Evolutionary conservation across 2,329 filamentous ascomycete species (phyloP), one percentile per base, ranked within the genome.

Genomic region (Ophiostoma novo-ulmi): DNA sequence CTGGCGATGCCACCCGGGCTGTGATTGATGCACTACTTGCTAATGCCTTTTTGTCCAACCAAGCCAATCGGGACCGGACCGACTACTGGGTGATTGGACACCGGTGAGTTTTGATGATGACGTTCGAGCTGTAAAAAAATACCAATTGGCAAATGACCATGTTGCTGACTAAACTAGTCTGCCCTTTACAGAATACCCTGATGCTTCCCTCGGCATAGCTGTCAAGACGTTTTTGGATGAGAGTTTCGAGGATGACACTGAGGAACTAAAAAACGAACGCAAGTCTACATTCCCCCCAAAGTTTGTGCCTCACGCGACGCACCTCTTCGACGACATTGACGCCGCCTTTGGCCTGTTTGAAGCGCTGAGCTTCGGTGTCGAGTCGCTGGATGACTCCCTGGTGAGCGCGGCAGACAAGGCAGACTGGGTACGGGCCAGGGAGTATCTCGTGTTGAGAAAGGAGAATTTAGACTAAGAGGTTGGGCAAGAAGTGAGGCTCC

Each of bases 11-110:
- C 44, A 85, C 97, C 74, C 88, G 95, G 67, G 93, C 97, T 78
- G 81, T 98, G 48, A 82, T 95, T 17, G 95, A 99, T 80, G 91
- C 93, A 61, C 87, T 94, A 73, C 84, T 94, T 26, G 89, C 89
- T 6, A 90, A 91, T 39, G 87, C 97, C 82, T 89, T 97, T 75
- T 84, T 97, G 76, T 89, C 89, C 75, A 92, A 89, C 7, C 92
- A 96, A 76, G 91, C 89, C 26, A 85, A 91, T 71, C 87, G 94
- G 55, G 86, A 90, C 71, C 84, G 88, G 70, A 82, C 86, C 14
- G 89, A 92, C 77, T 86, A 88, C 72, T 80, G 88, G 70, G 85
- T 90, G 66, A 84, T 98, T 71, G 89, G 89, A 74, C 86, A 91
- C 74, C 87, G 86, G 92, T 61, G 17, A 61, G 55, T 61, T 35